Conservation (phyloP, 441 rosid genomes). For the Populus hybrid region DNA sequence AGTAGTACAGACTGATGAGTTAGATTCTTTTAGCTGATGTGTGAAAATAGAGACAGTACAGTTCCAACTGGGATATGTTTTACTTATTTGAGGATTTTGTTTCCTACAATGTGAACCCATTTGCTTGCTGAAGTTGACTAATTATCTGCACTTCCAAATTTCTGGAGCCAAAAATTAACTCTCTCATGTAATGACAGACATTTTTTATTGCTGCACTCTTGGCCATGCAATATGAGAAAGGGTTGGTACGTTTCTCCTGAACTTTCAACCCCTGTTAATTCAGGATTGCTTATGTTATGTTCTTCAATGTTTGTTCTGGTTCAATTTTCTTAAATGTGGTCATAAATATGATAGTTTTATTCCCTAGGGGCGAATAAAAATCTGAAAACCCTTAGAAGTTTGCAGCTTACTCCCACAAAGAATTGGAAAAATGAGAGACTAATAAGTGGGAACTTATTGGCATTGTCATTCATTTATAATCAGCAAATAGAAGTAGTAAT, state of each 20-base stretch:
- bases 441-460: background rate
- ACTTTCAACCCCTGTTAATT: slow-evolving; percentile 1
- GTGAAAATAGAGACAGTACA: background rate
- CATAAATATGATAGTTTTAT: background rate
- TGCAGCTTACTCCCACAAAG: background rate
- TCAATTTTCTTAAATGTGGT: background rate
- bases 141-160: background rate
- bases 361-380: background rate
- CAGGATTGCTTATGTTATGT: background rate
- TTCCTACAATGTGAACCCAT: background rate
- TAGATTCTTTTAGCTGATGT: background rate
- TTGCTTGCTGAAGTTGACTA: background rate
- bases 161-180: slow-evolving; percentile 13
- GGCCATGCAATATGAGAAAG: slow-evolving; percentile 97
- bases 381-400: background rate
- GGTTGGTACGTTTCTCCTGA: slow-evolving; percentile 63
- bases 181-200: slow-evolving; percentile 52
- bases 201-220: slow-evolving; percentile 93
- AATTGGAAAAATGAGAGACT: background rate
- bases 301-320: background rate
- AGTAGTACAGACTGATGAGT: background rate
- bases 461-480: background rate
- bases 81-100: background rate
- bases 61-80: background rate
- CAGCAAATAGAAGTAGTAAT: background rate